These are phyloP conservation scores for Glomus cerebriforme DNA, from an alignment of 192 early-diverging fungal species.

Conservation along the genomic window DNA sequence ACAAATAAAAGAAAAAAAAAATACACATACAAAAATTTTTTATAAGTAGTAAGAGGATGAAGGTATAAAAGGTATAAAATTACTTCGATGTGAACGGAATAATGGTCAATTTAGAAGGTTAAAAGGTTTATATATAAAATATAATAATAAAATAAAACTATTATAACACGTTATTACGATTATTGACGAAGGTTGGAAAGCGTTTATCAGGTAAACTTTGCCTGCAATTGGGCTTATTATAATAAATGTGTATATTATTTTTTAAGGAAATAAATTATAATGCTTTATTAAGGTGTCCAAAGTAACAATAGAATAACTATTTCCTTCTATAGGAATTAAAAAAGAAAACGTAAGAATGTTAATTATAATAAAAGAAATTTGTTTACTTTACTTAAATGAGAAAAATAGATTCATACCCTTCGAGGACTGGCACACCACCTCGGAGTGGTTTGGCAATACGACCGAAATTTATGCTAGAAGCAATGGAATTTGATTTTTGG, in stretches of 20 bases:
- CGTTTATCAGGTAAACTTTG: too few species aligned
- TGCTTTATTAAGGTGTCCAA: too few species aligned
- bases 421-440: constrained; percentile 57
- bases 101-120: neutral
- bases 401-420: constrained; percentile 1
- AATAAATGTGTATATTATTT: neutral
- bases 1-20: neutral
- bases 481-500: constrained; percentile 41
- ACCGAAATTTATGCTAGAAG: constrained; percentile 57
- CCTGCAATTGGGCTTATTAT: neutral
- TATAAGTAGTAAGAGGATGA: neutral
- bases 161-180: neutral
- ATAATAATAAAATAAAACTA: neutral
- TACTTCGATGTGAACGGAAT: neutral
- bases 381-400: neutral
- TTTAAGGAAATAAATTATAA: neutral
- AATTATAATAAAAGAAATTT: neutral
- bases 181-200: neutral
- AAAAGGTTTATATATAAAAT: neutral
- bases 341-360: neutral
- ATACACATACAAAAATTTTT: neutral
- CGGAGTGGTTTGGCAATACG: constrained; percentile 91
- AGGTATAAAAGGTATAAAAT: too few species aligned
- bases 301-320: neutral
- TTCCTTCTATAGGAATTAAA: neutral